Evolutionary conservation across 2,329 filamentous ascomycete species (phyloP), one percentile per base, ranked within the genome.

Genomic region (Orbilia javanica): DNA sequence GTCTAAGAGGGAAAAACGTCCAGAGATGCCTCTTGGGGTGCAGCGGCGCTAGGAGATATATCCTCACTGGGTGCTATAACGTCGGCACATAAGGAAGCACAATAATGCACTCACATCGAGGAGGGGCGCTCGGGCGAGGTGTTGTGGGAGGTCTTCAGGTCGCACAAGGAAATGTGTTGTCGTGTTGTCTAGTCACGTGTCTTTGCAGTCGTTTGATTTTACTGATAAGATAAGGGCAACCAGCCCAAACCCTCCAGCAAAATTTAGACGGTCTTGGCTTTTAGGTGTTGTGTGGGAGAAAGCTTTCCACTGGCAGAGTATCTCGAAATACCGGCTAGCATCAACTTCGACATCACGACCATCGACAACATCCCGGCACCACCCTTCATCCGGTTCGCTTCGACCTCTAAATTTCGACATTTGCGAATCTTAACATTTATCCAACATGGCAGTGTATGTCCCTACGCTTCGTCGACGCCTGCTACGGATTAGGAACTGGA

Each of bases 391-490:
- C 65, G 57, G 57, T 67, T 71, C 73, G 73, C 73, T 50, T 70
- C 64, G 50, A 65, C 62, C 25, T 66, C 64, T 39, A 44, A 44
- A 66, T 66, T 27, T 77, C 73, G 73, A 77, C 36, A 66, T 53
- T 50, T 50, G 66, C 73, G 64, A 71, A 71, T 71, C 46, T 39
- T 75, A 62, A 64, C 46, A 57, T 69, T 53, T 68, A 65, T 60
- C 48, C 73, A 77, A 77, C 65, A 77, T 77, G 73, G 73, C 73
- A 60, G 73, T 77, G 73, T 77, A 77, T 60, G 73, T 77, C 66
- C 36, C 34, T 42, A 25, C 60, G 46, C 27, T 27, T 53, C 39
- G 60, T 65, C 73, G 36, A 57, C 65, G 34, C 36, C 27, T 42
- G 27, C 11, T 55, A 53, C 18, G 5, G 46, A 60, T 27, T 66